Conservation (phyloP, 495 filamentous ascomycete genomes). For the Tuber magnatum region DNA sequence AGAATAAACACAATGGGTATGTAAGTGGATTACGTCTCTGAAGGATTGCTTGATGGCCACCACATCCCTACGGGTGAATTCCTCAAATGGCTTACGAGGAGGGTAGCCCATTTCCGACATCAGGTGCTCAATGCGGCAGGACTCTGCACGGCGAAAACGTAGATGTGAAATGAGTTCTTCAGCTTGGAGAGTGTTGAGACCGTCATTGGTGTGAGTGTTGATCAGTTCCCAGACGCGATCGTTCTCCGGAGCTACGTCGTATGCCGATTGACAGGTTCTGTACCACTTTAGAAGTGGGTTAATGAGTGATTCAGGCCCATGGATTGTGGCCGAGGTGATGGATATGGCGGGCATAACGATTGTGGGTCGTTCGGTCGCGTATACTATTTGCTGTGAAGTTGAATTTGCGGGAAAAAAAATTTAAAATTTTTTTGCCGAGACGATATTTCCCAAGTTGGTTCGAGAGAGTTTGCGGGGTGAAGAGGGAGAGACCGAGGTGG, state of each 20-base stretch:
- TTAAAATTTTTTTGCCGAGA: background rate
- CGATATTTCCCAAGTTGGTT: background rate
- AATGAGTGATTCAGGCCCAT: background rate
- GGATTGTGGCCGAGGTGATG: background rate
- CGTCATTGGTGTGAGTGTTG: background rate
- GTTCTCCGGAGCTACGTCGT: background rate
- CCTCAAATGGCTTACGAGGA: slow-evolving; percentile 1
- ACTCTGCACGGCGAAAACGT: background rate
- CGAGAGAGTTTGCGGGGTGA: background rate
- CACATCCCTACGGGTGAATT: slow-evolving; percentile 1
- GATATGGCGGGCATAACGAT: background rate
- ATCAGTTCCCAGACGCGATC: background rate
- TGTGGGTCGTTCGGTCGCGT: background rate
- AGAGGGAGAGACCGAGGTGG: background rate
- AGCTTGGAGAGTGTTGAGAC: background rate
- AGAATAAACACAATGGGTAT: background rate
- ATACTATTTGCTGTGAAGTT: background rate
- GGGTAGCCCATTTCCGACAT: background rate
- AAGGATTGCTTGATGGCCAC: background rate
- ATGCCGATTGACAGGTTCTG: background rate
- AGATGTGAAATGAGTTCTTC: background rate
- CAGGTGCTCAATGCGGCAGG: background rate
- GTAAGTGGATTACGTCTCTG: background rate
- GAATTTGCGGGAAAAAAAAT: background rate
- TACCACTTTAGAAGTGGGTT: slow-evolving; percentile 4